Conservation (phyloP, 495 filamentous ascomycete species). For the Lophium mytilinum region DNA sequence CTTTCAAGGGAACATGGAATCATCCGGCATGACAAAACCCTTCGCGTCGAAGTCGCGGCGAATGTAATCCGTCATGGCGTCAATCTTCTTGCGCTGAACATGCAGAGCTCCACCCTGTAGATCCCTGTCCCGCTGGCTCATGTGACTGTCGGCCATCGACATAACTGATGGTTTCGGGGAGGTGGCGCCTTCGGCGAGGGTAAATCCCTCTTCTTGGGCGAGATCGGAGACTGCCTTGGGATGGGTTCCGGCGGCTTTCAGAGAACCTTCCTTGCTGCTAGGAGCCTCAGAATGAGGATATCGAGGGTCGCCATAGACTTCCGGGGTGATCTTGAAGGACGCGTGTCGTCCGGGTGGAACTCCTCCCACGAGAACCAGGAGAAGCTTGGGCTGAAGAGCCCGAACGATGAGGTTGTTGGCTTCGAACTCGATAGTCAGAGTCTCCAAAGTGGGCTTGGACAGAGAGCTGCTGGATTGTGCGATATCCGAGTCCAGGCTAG, state of each 20-base stretch:
- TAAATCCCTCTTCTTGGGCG: background rate
- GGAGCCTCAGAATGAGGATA: constrained; percentile 19
- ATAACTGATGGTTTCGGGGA: background rate
- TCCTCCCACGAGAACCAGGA: constrained; percentile 35
- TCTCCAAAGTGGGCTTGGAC: constrained; percentile 18
- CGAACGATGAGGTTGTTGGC: constrained; percentile 33
- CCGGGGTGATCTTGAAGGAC: constrained; percentile 28
- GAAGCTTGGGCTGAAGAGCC: constrained; percentile 31
- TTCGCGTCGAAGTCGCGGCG: constrained; percentile 26
- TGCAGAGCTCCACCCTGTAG: constrained; percentile 26
- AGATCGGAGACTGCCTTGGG: background rate
- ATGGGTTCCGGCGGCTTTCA: background rate
- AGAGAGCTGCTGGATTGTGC: background rate
- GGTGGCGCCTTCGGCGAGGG: background rate
- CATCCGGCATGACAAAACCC: constrained; percentile 35
- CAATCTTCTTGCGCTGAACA: constrained; percentile 36
- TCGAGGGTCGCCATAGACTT: constrained; percentile 26
- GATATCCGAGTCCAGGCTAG: background rate
- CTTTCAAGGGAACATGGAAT: constrained; percentile 19
- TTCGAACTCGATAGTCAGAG: constrained; percentile 34
- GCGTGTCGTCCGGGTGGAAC: constrained; percentile 28
- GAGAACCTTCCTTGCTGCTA: background rate
- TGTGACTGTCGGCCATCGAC: constrained; percentile 13
- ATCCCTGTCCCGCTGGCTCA: constrained; percentile 28
- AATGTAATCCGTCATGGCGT: constrained; percentile 31